These are phyloP conservation scores for Neurospora pannonica DNA, from an alignment of 495 filamentous ascomycete genomes.

Conservation along the genomic window DNA sequence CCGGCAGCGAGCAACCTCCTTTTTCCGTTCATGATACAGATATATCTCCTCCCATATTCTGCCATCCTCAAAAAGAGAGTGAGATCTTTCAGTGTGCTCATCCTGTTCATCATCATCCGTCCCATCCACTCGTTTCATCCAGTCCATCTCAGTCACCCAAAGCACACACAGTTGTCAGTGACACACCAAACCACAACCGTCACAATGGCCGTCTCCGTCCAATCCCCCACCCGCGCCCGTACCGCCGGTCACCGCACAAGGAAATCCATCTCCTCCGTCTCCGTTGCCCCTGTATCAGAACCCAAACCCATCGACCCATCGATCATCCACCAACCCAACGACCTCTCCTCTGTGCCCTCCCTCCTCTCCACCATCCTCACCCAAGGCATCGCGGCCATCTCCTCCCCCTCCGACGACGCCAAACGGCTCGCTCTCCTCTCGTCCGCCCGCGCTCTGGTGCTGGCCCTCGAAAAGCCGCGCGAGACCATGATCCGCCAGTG, in stretches of 20 bases:
- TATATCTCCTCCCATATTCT: neutral
- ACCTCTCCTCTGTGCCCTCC: neutral
- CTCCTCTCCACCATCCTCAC: neutral
- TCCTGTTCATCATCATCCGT: neutral
- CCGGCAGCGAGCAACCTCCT: neutral
- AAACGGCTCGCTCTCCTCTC: constrained; percentile 5
- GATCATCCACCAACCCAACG: neutral
- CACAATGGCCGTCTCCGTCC: neutral
- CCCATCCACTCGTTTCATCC: neutral
- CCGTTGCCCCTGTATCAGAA: neutral
- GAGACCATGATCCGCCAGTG: constrained; percentile 25
- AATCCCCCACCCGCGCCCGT: neutral
- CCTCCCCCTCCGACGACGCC: neutral
- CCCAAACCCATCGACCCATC: neutral
- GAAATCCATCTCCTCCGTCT: neutral
- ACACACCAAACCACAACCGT: neutral
- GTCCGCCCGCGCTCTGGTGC: constrained; percentile 7
- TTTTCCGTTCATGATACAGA: neutral
- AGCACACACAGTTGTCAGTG: neutral
- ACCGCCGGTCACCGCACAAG: neutral
- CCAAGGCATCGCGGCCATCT: neutral
- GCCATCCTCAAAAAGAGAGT: neutral
- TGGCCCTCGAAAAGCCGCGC: constrained; percentile 19
- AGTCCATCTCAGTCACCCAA: neutral
- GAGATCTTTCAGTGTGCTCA: neutral